phyloP scores from a whole-genome alignment of 495 filamentous ascomycete genomes.

The Lasiosphaeria miniovina region DNA sequence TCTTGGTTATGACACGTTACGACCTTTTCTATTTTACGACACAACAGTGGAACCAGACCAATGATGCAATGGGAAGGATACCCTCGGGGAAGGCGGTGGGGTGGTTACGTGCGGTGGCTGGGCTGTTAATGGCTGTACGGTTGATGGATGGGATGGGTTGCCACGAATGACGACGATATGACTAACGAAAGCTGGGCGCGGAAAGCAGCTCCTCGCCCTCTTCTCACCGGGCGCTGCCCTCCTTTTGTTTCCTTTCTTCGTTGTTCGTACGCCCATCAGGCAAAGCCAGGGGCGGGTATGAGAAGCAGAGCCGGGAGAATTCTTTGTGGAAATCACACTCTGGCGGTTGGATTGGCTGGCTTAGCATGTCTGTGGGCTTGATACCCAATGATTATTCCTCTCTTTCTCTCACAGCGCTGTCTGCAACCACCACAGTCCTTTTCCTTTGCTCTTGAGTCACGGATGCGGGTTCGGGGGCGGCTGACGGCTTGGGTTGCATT shows the following conservation, averaged over 20 bases:
- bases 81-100: not conserved
- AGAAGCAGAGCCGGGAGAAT: not conserved
- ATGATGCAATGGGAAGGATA: not conserved
- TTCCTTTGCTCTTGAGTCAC: not conserved
- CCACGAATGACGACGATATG: not conserved
- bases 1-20: conserved; percentile 20
- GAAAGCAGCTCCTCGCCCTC: not conserved
- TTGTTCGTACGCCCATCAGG: not conserved
- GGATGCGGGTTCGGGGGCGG: not conserved
- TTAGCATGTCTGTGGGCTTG: not conserved
- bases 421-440: too few species aligned
- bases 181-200: not conserved
- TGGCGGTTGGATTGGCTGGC: not conserved
- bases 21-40: conserved; percentile 20
- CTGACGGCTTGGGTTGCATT: not conserved
- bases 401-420: not conserved
- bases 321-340: not conserved
- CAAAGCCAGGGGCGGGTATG: not conserved
- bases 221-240: not conserved
- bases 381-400: not conserved
- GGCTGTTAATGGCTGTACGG: not conserved
- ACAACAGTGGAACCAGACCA: conserved; percentile 7
- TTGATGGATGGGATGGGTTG: not conserved
- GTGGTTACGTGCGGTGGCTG: not conserved
- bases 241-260: not conserved